Percentiles rank a stretch among this genome's conserved stretches.
Conservation (phyloP, 1,284 basidiomycete genomes). For the Kwoniella shivajii region DNA sequence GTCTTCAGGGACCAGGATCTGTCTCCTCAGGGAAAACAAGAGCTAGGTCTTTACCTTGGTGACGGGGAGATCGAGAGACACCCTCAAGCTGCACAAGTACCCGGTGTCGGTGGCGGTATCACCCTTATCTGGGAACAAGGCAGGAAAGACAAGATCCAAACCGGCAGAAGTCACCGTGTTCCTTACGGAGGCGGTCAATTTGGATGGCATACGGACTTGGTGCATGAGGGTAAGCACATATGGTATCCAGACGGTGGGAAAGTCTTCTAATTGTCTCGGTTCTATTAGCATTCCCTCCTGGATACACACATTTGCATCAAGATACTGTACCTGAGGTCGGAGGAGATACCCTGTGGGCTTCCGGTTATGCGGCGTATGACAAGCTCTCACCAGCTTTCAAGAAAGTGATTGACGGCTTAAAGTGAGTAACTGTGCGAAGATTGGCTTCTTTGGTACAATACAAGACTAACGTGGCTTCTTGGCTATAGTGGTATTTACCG, state of each 20-base stretch:
- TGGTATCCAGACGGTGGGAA: too few species aligned
- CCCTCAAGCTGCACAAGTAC: conserved; percentile 60
- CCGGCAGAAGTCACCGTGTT: conserved; percentile 14
- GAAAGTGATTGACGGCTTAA: conserved; percentile 35
- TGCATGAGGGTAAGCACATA: conserved; percentile 67
- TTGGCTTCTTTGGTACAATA: neutral
- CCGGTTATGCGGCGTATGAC: conserved; percentile 59
- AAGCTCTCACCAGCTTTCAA: conserved; percentile 40
- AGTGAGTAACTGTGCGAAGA: conserved; percentile 19
- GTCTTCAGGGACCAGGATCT: conserved; percentile 47
- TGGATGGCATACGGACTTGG: conserved; percentile 69
- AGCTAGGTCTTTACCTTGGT: conserved; percentile 42
- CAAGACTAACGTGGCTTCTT: neutral
- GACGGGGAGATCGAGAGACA: conserved; percentile 61
- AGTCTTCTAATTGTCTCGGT: neutral
- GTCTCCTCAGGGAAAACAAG: conserved; percentile 37
- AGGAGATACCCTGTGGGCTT: conserved; percentile 31
- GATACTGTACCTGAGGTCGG: conserved; percentile 60
- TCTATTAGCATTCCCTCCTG: conserved; percentile 64
- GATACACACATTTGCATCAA: conserved; percentile 60
- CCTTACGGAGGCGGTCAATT: conserved; percentile 52
- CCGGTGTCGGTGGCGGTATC: conserved; percentile 20
- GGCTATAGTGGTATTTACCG: conserved; percentile 32
- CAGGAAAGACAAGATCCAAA: conserved; percentile 19
- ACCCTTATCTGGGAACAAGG: conserved; percentile 34